These are phyloP conservation scores for Cutaneotrichosporon dermatis DNA, from an alignment of 1,284 basidiomycete species.

Conservation along the genomic window DNA sequence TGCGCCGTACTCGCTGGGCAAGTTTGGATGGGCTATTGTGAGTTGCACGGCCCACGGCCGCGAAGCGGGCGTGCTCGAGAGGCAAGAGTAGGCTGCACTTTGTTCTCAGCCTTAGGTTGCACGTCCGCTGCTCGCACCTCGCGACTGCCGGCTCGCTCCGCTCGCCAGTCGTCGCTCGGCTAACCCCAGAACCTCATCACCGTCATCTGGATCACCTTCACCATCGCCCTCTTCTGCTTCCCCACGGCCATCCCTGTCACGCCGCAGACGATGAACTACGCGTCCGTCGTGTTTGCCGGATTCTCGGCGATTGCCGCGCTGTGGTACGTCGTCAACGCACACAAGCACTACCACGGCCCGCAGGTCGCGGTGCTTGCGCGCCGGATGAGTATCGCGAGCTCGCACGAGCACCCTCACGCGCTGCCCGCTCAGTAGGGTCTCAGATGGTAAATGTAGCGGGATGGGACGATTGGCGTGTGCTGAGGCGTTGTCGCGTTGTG, in stretches of 20 bases:
- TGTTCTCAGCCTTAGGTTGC: no score
- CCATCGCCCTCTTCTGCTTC: slow-evolving; percentile 22
- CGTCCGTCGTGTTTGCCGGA: slow-evolving; percentile 60
- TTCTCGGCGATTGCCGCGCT: slow-evolving; percentile 56
- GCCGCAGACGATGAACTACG: slow-evolving; percentile 47
- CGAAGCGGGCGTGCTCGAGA: no score
- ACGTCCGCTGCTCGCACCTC: no score
- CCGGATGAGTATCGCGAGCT: neutral
- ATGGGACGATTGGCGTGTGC: no score
- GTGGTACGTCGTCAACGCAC: slow-evolving; percentile 56
- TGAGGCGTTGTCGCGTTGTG: no score
- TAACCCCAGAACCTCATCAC: slow-evolving; percentile 37
- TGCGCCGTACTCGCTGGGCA: slow-evolving; percentile 42
- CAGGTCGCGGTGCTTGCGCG: slow-evolving; percentile 11
- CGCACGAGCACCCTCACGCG: no score
- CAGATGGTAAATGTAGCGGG: no score
- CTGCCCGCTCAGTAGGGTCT: no score
- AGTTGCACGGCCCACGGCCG: neutral
- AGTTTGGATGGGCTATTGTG: slow-evolving; percentile 39
- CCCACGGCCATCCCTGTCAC: slow-evolving; percentile 37
- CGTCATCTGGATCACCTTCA: slow-evolving; percentile 18
- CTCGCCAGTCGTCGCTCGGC: no score
- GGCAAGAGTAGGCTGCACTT: neutral
- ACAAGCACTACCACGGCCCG: slow-evolving; percentile 41
- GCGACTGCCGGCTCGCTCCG: no score